Conservation (phyloP, 139 green algal species). For the Asterochloris erici region DNA sequence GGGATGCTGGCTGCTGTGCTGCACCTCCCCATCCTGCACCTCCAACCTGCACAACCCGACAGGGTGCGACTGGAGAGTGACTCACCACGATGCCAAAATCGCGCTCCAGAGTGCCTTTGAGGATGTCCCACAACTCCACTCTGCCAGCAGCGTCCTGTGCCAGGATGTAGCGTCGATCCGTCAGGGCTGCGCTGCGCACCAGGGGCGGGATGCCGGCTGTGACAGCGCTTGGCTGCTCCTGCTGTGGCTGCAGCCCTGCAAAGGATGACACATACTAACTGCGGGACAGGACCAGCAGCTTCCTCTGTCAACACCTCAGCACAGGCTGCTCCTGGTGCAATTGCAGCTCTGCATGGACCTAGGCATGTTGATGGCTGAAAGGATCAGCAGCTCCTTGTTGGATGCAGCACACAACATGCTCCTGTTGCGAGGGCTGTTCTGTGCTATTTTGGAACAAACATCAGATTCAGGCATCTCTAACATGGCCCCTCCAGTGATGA, state of each 20-base stretch:
- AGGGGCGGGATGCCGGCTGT: constrained; percentile 28
- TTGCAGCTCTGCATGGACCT: not conserved
- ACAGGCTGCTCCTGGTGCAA: not conserved
- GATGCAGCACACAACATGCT: no score
- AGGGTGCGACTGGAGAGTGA: no score
- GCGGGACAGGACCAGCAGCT: not conserved
- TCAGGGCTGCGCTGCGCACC: constrained; percentile 36
- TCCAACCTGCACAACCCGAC: not conserved
- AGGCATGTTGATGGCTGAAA: no score
- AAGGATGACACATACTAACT: not conserved
- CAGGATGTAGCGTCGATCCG: constrained; percentile 68
- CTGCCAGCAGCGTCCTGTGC: constrained; percentile 53
- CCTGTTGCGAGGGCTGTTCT: no score
- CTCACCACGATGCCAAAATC: constrained; percentile 23
- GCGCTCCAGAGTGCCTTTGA: constrained; percentile 39
- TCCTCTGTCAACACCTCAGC: not conserved
- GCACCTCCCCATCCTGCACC: not conserved
- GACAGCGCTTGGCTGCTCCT: not conserved
- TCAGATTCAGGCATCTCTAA: no score
- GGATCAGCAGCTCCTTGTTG: no score
- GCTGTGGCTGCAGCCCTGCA: constrained; percentile 15
- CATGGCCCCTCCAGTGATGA: no score
- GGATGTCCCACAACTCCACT: constrained; percentile 74
- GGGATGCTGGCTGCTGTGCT: no score
- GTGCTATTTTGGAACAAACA: no score